Evolutionary conservation across 2,329 filamentous ascomycete species (phyloP).

Genomic region (Cordyceps javanica): DNA sequence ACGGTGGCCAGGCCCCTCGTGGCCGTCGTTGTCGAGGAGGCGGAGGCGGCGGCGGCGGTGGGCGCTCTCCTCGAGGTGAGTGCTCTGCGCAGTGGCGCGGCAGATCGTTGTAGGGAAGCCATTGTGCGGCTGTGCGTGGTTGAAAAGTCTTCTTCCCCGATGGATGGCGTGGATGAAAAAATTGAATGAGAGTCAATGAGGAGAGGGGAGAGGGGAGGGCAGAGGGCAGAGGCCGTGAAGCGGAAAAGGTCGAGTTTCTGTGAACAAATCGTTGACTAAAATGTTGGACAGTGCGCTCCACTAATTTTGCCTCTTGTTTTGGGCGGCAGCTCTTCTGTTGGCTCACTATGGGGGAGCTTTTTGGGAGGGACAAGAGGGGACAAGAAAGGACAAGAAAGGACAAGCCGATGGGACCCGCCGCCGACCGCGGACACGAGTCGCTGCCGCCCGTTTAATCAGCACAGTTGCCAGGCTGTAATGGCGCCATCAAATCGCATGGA

Average conservation of each 20-base stretch:
- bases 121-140: conserved; percentile 21
- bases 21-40: conserved; percentile 19
- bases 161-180: background rate
- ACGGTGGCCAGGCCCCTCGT: conserved; percentile 42
- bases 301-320: conserved; percentile 1
- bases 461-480: background rate
- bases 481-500: background rate
- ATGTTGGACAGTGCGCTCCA: conserved; percentile 11
- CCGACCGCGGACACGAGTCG: conserved; percentile 8
- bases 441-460: conserved; percentile 9
- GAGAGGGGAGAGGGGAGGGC: background rate
- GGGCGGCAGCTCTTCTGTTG: background rate
- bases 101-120: conserved; percentile 36
- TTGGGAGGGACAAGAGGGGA: no score
- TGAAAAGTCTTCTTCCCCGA: background rate
- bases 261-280: conserved; percentile 13
- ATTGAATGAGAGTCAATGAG: background rate
- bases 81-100: conserved; percentile 36
- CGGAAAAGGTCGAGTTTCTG: conserved; percentile 7
- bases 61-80: conserved; percentile 26
- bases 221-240: background rate
- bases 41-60: background rate
- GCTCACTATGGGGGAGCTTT: no score
- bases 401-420: conserved; percentile 11
- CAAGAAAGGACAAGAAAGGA: no score